phyloP scores from a whole-genome alignment of 768 basidiomycete genomes.

The Leucogyrophana mollusca region DNA sequence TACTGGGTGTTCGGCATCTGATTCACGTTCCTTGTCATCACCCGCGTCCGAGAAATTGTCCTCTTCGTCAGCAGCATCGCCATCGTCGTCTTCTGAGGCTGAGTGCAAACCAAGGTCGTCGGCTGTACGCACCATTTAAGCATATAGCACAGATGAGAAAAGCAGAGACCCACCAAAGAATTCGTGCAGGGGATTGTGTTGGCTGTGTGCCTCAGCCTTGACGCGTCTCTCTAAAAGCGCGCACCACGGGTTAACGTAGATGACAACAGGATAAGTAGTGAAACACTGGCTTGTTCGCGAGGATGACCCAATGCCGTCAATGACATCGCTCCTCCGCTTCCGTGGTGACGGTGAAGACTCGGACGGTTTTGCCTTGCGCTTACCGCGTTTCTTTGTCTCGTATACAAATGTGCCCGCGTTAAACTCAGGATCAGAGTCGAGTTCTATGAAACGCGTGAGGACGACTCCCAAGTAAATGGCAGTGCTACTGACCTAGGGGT shows the following conservation, averaged over 20 bases:
- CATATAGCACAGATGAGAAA: neutral
- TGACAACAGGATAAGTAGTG: neutral
- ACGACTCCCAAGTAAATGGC: neutral
- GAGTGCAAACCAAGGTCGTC: constrained; percentile 50
- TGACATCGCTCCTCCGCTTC: constrained; percentile 14
- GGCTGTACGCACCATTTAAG: constrained; percentile 18
- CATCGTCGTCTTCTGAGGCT: constrained; percentile 43
- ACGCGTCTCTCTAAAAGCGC: constrained; percentile 4
- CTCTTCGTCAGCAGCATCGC: constrained; percentile 19
- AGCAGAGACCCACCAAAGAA: constrained; percentile 43
- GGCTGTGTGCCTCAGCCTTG: constrained; percentile 3
- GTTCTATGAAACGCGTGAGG: constrained; percentile 14
- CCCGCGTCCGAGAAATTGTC: constrained; percentile 15
- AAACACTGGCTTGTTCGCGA: constrained; percentile 11
- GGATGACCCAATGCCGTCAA: constrained; percentile 5
- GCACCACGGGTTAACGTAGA: neutral
- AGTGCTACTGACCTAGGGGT: constrained; percentile 29
- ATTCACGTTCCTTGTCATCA: constrained; percentile 25
- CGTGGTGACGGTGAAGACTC: constrained; percentile 12
- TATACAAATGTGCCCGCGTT: constrained; percentile 27
- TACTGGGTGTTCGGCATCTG: constrained; percentile 10
- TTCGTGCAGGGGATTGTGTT: constrained; percentile 42
- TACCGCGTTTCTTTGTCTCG: constrained; percentile 23
- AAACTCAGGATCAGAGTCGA: constrained; percentile 33
- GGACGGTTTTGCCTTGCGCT: constrained; percentile 15